Evolutionary conservation across 441 rosid species (phyloP), one percentile per base, ranked within the genome.

Genomic region (Corymbia citriodora): DNA sequence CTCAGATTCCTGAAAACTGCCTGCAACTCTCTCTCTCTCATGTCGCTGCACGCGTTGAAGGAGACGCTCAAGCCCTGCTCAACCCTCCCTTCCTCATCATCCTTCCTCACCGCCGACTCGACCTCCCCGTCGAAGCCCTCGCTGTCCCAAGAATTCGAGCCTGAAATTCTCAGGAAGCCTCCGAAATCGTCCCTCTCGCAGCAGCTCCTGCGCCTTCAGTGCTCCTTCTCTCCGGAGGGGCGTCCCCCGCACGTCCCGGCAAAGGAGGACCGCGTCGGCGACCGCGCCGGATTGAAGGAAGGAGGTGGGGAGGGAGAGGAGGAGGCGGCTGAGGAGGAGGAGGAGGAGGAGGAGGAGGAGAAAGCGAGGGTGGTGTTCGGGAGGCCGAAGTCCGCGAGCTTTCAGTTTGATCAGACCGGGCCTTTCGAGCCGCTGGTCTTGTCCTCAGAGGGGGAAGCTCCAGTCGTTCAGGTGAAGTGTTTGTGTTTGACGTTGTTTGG

Each of bases 381-480:
- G 27, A 94, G 95, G 92, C 92, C 95, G 86, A 93, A 94, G 57
- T 93, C 93, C 94, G 95, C 92, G 72, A 93, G 91, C 91, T 93
- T 92, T 74, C 96, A 95, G 91, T 94, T 96, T 93, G 98, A 96
- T 86, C 92, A 91, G 89, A 93, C 95, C 16, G 98, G 98, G 63
- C 96, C 97, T 15, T 96, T 94, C 90, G 97, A 95, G 93, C 96
- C 99, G 54, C 92, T 97, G 92, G 45, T 94, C 52, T 90, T 96
- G 87, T 96, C 97, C 55, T 29, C 93, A n/a, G 92, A 92, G 45
- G 98, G 94, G 87, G 97, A 95, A 89, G 81, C 81, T 82, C 97
- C 99, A 8, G 50, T 93, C 91, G 89, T 95, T 31, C 97, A 96
- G 98, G 99, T 97, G 89, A 65, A 17, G 63, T 33, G 50, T 14